Conservation (phyloP, 805 yeast genomes). For the Priceomyces melissophilus region DNA sequence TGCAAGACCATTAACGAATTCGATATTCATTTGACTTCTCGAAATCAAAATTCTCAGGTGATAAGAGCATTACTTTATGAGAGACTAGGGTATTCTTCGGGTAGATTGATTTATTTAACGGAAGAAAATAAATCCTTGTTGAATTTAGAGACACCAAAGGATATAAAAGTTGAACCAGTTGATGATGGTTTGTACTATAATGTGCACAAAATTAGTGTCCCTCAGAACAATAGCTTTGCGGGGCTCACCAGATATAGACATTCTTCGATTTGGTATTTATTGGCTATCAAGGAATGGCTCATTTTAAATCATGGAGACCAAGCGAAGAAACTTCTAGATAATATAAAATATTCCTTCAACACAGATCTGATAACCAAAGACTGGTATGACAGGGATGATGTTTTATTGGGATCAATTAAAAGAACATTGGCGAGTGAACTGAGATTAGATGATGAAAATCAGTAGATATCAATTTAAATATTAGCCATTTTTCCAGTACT, state of each 20-base stretch:
- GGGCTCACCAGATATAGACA: conserved; percentile 66
- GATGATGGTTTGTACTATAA: conserved; percentile 35
- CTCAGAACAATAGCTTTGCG: conserved; percentile 38
- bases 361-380: conserved; percentile 12
- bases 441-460: too few species aligned
- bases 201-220: conserved; percentile 29
- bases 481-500: too few species aligned
- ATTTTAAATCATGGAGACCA: conserved; percentile 24
- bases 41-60: conserved; percentile 42
- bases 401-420: conserved; percentile 23
- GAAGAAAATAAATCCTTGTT: conserved; percentile 26
- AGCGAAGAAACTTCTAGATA: conserved; percentile 21
- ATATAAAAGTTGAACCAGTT: conserved; percentile 3
- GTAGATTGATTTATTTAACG: conserved; percentile 35
- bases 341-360: conserved; percentile 22
- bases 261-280: conserved; percentile 69
- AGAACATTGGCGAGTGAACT: conserved; percentile 4
- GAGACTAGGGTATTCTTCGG: conserved; percentile 43
- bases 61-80: conserved; percentile 44
- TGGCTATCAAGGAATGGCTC: conserved; percentile 72
- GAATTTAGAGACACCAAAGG: conserved; percentile 12
- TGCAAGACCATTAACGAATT: conserved; percentile 46
- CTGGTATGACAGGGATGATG: conserved; percentile 35
- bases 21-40: conserved; percentile 37
- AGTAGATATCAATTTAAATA: too few species aligned